Evolutionary conservation across 805 yeast genomes (phyloP), one percentile per base, ranked within the genome.

Genomic region (Candida ovalis): DNA sequence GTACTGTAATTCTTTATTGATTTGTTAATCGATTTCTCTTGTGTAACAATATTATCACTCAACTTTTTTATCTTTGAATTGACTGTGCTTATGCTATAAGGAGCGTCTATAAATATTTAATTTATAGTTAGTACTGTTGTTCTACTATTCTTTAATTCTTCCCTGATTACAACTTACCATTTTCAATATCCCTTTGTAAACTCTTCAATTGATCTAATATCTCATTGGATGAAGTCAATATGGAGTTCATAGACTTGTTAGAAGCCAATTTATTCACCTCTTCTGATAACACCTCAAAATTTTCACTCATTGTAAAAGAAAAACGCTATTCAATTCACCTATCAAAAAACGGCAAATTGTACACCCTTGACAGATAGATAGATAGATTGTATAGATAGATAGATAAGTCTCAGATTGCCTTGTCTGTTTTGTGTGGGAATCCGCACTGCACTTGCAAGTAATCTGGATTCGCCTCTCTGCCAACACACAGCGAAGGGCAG

Each of bases 41-140:
- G 58, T 40, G 69, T 73, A 40, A 69, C 42, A 3, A 63, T 55
- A 43, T 60, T 60, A 21, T 65, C 66, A 46, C 55, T 58, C 56
- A 58, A 51, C 24, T 48, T 46, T 8, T 56, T 44, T 33, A 51
- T 40, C 18, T 50, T 40, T 3, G 25, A 22, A 3, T 44, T 23
- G 24, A 55, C 44, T 12, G 47, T 47, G 27, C 50, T 47, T 21
- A 44, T 28, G 24, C 39, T 40, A 23, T 17, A 30, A 7, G 25
- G 35, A 18, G 35, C 21, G 18, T 42, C 51, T 47, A 27, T 10
- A n/a, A n/a, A n/a, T n/a, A n/a, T n/a, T n/a, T n/a, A 18, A n/a
- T n/a, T 3, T 17, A 33, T n/a, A 2, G 36, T 43, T 25, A 36
- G 36, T 27, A 28, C 27, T 17, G 5, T 1, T 13, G 28, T 8